phyloP scores from a whole-genome alignment of 495 filamentous ascomycete genomes.

The Penicillium odoratum region DNA sequence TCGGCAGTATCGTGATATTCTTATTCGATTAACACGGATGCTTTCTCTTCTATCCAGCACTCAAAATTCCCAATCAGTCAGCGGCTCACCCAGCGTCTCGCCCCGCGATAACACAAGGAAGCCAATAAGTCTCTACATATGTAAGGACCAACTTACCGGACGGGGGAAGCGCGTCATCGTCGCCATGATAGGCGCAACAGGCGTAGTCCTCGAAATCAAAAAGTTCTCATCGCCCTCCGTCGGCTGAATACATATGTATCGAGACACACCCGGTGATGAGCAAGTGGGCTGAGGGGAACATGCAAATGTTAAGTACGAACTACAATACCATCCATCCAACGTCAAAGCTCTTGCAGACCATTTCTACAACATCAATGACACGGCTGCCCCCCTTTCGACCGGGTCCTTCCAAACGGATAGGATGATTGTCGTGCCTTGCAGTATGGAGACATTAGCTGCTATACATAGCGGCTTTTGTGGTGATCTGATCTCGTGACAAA shows the following conservation, averaged over 20 bases:
- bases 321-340: slow-evolving; percentile 33
- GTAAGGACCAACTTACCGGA: too few species aligned
- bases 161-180: too few species aligned
- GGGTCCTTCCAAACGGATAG: slow-evolving; percentile 38
- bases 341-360: slow-evolving; percentile 41
- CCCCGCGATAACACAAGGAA: too few species aligned
- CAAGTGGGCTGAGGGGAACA: slow-evolving; percentile 46
- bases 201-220: slow-evolving; percentile 39
- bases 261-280: slow-evolving; percentile 45
- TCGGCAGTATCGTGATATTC: too few species aligned
- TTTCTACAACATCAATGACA: slow-evolving; percentile 39
- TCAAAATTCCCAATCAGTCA: too few species aligned
- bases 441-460: slow-evolving; percentile 40
- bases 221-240: slow-evolving; percentile 36
- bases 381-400: slow-evolving; percentile 33
- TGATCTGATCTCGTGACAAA: slow-evolving; percentile 46
- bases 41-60: too few species aligned
- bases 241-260: slow-evolving; percentile 34
- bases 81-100: too few species aligned
- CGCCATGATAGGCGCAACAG: slow-evolving; percentile 45
- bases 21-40: too few species aligned
- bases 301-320: slow-evolving; percentile 46
- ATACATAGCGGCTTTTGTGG: slow-evolving; percentile 30
- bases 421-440: slow-evolving; percentile 43
- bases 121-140: too few species aligned